phyloP scores from a whole-genome alignment of 176 grass and related monocot genomes.

The Carex littledalei region DNA sequence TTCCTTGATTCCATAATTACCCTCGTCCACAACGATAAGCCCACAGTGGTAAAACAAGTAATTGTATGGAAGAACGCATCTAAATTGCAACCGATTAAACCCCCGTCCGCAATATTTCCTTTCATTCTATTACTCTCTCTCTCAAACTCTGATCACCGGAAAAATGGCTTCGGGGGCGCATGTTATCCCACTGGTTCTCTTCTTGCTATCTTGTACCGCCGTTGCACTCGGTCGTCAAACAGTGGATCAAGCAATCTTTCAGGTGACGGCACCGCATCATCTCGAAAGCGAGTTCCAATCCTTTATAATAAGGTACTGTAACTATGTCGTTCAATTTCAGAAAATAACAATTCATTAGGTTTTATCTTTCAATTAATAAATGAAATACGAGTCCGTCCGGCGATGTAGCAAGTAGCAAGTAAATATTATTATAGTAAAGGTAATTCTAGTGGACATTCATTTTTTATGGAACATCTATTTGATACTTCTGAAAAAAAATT shows the following conservation, averaged over 20 bases:
- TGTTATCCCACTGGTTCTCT: neutral
- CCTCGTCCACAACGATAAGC: neutral
- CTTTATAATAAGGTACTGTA: constrained; percentile 18
- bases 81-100: neutral
- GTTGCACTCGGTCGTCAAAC: neutral
- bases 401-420: neutral
- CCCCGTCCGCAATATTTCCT: neutral
- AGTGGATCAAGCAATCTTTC: neutral
- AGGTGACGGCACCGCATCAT: constrained; percentile 6
- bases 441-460: neutral
- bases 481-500: neutral
- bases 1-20: neutral
- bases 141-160: neutral
- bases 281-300: constrained; percentile 17
- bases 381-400: neutral
- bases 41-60: neutral
- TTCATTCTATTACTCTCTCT: neutral
- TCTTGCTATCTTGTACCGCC: neutral
- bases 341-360: neutral
- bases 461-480: neutral
- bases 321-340: neutral
- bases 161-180: constrained; percentile 2
- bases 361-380: neutral
- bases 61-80: neutral
- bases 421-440: neutral